Evolutionary conservation across 805 yeast species (phyloP).

Genomic region (Zygoascus flipseniorum): DNA sequence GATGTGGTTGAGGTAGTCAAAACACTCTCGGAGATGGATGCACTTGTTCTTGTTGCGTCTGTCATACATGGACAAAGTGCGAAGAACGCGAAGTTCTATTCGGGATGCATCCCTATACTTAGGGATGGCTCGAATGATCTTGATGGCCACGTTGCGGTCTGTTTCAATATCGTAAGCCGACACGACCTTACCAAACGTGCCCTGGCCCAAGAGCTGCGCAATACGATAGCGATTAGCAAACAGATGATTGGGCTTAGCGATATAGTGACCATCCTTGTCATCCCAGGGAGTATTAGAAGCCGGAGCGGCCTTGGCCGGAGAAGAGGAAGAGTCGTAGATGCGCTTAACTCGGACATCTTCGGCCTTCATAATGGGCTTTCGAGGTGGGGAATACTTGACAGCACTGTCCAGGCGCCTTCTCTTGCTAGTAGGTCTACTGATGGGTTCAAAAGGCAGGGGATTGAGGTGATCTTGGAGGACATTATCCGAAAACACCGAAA

Average conservation of each 20-base stretch:
- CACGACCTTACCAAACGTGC: conserved; percentile 87
- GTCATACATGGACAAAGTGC: conserved; percentile 66
- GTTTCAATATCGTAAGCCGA: conserved; percentile 65
- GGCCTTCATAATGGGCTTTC: conserved; percentile 22
- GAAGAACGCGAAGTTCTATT: conserved; percentile 77
- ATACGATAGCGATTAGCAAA: conserved; percentile 65
- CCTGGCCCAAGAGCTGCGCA: conserved; percentile 70
- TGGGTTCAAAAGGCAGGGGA: neutral
- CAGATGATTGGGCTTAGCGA: conserved; percentile 26
- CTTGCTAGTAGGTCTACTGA: neutral
- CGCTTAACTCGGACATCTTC: conserved; percentile 22
- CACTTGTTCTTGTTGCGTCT: conserved; percentile 62
- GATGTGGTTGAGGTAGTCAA: conserved; percentile 88
- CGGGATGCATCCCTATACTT: conserved; percentile 94
- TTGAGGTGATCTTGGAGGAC: neutral
- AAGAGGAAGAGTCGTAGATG: conserved; percentile 13
- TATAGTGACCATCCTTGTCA: conserved; percentile 27
- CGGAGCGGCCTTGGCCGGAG: neutral
- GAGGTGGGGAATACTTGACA: conserved; percentile 12
- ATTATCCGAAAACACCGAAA: neutral
- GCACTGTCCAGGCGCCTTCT: neutral
- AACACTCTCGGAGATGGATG: conserved; percentile 78
- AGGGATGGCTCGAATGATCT: conserved; percentile 84
- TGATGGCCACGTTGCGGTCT: conserved; percentile 70
- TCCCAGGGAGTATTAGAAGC: conserved; percentile 16